Conservation (phyloP, 768 basidiomycete species). For the Pholiota molesta region DNA sequence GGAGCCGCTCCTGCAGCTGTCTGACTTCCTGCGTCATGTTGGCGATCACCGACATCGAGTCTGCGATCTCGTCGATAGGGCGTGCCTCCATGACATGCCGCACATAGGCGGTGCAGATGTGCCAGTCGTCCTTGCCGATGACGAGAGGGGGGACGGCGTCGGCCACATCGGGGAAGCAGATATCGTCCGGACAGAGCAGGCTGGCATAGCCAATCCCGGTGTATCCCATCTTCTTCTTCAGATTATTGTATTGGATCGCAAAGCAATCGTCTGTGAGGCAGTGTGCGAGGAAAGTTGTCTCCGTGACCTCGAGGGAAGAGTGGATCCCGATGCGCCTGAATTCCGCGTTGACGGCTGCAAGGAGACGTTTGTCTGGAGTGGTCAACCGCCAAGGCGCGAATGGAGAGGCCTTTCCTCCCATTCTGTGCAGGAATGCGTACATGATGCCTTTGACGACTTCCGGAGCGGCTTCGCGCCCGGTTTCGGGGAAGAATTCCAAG, state of each 20-base stretch:
- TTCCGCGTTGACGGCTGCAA: conserved; percentile 27
- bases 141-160: neutral
- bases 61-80: neutral
- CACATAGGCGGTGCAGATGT: neutral
- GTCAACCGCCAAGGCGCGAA: conserved; percentile 29
- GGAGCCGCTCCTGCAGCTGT: neutral
- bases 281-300: neutral
- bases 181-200: neutral
- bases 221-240: neutral
- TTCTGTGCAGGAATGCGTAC: conserved; percentile 27
- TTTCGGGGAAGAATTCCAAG: conserved; percentile 34
- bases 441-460: conserved; percentile 32
- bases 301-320: neutral
- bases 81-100: neutral
- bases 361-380: conserved; percentile 28
- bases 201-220: neutral
- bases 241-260: neutral
- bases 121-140: neutral
- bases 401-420: conserved; percentile 10
- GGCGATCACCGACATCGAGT: neutral
- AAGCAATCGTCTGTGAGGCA: neutral
- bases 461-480: conserved; percentile 30
- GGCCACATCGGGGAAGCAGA: neutral
- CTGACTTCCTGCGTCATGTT: neutral
- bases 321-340: conserved; percentile 30